Evolutionary conservation across 2,329 filamentous ascomycete species (phyloP).

Genomic region (Fusarium penzigii): DNA sequence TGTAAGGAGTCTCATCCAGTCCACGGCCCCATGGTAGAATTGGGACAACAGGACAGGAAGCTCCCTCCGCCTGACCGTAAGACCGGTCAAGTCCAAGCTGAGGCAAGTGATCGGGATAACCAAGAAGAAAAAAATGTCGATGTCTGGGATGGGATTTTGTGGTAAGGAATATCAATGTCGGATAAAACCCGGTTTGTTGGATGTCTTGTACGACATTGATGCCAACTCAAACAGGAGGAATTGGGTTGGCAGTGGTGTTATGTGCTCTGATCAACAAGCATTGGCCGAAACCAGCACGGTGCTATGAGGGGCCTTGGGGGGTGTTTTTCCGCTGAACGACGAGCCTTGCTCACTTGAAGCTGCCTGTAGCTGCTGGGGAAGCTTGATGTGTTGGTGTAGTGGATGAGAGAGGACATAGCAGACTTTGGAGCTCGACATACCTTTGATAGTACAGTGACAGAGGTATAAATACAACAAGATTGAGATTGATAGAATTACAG

Average conservation of each 20-base stretch:
- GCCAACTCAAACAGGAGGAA: slow-evolving; percentile 19
- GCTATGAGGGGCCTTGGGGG: not conserved
- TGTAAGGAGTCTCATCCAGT: slow-evolving; percentile 23
- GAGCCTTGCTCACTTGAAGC: not conserved
- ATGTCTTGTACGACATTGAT: slow-evolving; percentile 7
- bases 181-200: slow-evolving; percentile 14
- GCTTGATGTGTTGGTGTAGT: slow-evolving; percentile 6
- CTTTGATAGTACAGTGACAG: slow-evolving; percentile 24
- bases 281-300: not conserved
- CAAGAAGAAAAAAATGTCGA: slow-evolving; percentile 3
- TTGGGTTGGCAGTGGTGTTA: not conserved
- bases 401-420: slow-evolving; percentile 2
- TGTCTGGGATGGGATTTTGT: slow-evolving; percentile 5
- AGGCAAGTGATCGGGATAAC: slow-evolving; percentile 11
- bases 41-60: slow-evolving; percentile 17
- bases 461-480: slow-evolving; percentile 14
- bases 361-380: not conserved
- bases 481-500: slow-evolving; percentile 21
- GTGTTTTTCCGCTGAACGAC: slow-evolving; percentile 1
- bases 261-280: not conserved
- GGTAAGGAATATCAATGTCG: slow-evolving; percentile 13
- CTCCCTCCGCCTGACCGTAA: slow-evolving; percentile 22
- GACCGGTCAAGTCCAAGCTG: slow-evolving; percentile 9
- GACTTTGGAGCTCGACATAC: slow-evolving; percentile 24
- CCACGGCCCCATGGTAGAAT: slow-evolving; percentile 22